phyloP scores from a whole-genome alignment of 78 protist genomes.

The Dictyostelium discoideum region DNA sequence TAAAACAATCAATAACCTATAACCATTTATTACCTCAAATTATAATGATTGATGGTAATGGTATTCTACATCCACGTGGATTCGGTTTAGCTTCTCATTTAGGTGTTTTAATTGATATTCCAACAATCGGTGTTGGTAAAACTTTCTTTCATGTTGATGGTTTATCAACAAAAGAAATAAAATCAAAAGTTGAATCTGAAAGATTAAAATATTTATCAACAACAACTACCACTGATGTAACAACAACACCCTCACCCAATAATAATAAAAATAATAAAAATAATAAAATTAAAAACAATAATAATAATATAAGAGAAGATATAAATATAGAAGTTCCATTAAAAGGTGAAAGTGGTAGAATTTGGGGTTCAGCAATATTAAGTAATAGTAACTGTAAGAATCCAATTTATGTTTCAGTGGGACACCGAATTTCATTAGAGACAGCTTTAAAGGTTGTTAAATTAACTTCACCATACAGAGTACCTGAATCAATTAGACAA shows the following conservation, averaged over 20 bases:
- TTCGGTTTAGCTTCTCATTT: conserved; percentile 85
- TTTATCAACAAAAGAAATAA: conserved; percentile 30
- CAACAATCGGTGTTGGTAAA: conserved; percentile 86
- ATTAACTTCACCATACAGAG: conserved; percentile 10
- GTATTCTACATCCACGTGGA: conserved; percentile 72
- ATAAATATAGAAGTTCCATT: neutral
- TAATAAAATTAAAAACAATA: neutral
- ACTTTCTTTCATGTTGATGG: conserved; percentile 72
- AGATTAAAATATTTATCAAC: neutral
- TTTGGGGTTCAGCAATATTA: conserved; percentile 50
- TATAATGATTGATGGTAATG: conserved; percentile 83
- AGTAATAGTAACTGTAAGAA: conserved; percentile 17
- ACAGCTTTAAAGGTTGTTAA: conserved; percentile 8
- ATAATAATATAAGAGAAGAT: neutral
- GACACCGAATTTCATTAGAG: conserved; percentile 65
- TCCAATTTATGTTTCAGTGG: conserved; percentile 71
- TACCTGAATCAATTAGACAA: conserved; percentile 77
- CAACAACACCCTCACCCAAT: no score
- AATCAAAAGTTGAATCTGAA: neutral
- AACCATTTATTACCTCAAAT: conserved; percentile 75
- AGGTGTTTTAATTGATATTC: conserved; percentile 67
- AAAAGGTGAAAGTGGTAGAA: conserved; percentile 39
- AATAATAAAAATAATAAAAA: no score
- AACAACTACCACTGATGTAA: no score
- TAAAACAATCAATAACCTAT: neutral